Base-by-base conservation (phyloP, 148 eudicot species). In the Cornus florida region DNA sequence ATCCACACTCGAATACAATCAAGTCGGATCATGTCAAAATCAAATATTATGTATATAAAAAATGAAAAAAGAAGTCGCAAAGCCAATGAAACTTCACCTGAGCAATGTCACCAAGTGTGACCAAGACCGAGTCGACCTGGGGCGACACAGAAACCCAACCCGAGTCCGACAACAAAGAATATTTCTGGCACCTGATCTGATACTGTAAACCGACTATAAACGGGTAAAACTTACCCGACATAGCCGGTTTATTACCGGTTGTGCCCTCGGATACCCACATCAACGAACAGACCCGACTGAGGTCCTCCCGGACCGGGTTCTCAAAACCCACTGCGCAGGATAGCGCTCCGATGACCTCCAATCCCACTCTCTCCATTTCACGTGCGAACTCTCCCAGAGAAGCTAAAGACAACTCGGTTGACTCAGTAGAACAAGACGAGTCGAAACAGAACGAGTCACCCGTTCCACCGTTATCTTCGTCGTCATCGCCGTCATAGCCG, bases 71-170 rank as follows among this genome's bases (percentile, higher is more conserved):
- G 22, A 74, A 32, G 38, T 35, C 38, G 6, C 17, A 77, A 11
- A 31, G 22, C 46, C 7, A 10, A 70, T 53, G 19, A 28, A 39
- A 35, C 38, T 39, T 75, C 66, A 94, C 97, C 91, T 92, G 98
- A 79, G 97, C 92, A 73, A 94, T 92, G 85, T 94, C 98, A 57
- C 98, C 98, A 10, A 94, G 82, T 3, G 93, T 92, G 56, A 94
- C 93, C 75, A 94, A 79, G 0, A 94, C 78, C 2, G 98, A 94
- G 41, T 88, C 93, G 74, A 85, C 82, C 82, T 82, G 79, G 35
- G 91, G 91, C 79, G 83, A 86, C 35, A 86, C 91, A 20, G 75
- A 46, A 31, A 91, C 88, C 90, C 85, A 81, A 82, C 91, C 97
- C 79, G 92, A 81, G 80, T 94, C 98, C 83, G 89, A 59, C 70